phyloP scores from a whole-genome alignment of 177 flowering plant genomes.

The Vitis hybrid region DNA sequence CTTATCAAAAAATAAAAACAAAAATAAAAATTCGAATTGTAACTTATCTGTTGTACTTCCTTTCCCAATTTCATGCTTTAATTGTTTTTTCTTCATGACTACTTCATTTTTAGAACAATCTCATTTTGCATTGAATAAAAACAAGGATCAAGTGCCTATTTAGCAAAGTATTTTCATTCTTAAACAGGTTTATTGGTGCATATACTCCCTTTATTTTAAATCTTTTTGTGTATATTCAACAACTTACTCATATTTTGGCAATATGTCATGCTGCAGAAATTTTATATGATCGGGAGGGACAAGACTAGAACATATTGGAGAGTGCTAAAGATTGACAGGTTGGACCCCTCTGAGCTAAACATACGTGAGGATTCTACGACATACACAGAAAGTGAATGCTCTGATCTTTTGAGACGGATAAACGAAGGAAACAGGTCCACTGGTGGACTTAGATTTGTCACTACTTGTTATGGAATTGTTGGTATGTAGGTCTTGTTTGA shows the following conservation, averaged over 20 bases:
- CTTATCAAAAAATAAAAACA: too few species aligned
- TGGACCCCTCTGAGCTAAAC: conserved; percentile 44
- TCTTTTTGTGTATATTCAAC: neutral
- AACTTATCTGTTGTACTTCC: too few species aligned
- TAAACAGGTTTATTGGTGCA: neutral
- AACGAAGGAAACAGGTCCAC: conserved; percentile 52
- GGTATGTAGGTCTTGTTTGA: conserved; percentile 28
- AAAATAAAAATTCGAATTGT: too few species aligned
- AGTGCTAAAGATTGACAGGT: conserved; percentile 49
- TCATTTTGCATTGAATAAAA: neutral
- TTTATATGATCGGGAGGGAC: conserved; percentile 57
- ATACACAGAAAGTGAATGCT: conserved; percentile 42
- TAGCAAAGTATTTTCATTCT: neutral
- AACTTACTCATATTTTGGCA: neutral
- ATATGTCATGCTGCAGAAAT: conserved; percentile 27
- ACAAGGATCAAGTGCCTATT: neutral
- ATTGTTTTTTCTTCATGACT: too few species aligned
- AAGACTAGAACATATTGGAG: conserved; percentile 49
- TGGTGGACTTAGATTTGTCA: conserved; percentile 50
- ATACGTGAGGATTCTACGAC: conserved; percentile 49
- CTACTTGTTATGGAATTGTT: conserved; percentile 53
- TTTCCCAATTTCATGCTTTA: too few species aligned
- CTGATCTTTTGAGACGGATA: conserved; percentile 45
- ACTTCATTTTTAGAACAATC: too few species aligned
- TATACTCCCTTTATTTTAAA: neutral